A percentile compares a stretch with the other conserved stretches of the same genome.
Conservation (phyloP, 192 early-diverging fungal genomes). For the Gryganskiella cystojenkinii region DNA sequence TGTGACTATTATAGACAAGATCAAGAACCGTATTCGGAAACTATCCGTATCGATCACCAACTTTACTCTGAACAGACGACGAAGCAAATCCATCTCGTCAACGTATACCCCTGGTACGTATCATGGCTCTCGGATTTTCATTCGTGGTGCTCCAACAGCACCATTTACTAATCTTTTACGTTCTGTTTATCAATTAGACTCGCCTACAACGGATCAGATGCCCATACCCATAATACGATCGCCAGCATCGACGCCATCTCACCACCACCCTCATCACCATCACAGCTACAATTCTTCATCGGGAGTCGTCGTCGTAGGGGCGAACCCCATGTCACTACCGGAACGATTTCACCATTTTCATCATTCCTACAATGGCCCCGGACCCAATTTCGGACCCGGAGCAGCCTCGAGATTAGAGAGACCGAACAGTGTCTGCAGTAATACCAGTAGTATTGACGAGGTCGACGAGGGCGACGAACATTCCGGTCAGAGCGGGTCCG, state of each 20-base stretch:
- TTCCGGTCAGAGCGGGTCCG: constrained; percentile 25
- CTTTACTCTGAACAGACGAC: constrained; percentile 38
- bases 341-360: constrained; percentile 38
- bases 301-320: too few relatives aligned
- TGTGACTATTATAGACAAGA: constrained; percentile 70
- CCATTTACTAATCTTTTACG: not conserved
- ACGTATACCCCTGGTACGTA: constrained; percentile 29
- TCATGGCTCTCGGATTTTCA: too few relatives aligned
- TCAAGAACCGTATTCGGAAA: constrained; percentile 57
- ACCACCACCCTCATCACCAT: constrained; percentile 4
- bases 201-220: constrained; percentile 28
- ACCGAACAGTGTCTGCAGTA: constrained; percentile 46
- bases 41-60: constrained; percentile 56
- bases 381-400: constrained; percentile 10
- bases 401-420: constrained; percentile 19
- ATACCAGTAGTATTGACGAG: constrained; percentile 40
- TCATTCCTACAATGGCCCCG: constrained; percentile 18
- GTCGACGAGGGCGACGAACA: constrained; percentile 33
- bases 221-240: constrained; percentile 40
- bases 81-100: constrained; percentile 51
- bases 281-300: constrained; percentile 14
- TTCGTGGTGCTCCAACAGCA: too few relatives aligned
- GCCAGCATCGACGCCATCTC: constrained; percentile 1
- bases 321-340: constrained; percentile 26
- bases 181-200: constrained; percentile 7